phyloP scores from a whole-genome alignment of 345 rosid species.

The Eucalyptus paniculata region DNA sequence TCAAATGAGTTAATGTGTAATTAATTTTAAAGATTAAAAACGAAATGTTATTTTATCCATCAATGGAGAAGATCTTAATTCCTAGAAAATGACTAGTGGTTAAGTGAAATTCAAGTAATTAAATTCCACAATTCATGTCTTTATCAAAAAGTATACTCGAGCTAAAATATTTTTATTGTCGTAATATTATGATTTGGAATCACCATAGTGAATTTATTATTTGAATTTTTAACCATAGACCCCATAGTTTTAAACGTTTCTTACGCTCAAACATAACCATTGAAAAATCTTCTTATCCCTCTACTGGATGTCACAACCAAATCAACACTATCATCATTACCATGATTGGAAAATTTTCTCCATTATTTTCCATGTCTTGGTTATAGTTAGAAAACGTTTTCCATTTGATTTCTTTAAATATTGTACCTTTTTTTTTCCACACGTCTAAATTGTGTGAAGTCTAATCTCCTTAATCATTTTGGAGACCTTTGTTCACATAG shows the following conservation, averaged over 20 bases:
- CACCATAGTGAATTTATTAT: background rate
- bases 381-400: background rate
- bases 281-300: background rate
- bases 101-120: background rate
- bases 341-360: background rate
- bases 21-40: background rate
- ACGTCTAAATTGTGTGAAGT: background rate
- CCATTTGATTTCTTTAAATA: background rate
- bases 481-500: background rate
- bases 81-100: background rate
- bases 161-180: background rate
- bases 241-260: background rate
- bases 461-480: background rate
- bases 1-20: background rate
- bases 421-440: background rate
- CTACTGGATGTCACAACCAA: background rate
- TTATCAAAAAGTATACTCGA: background rate
- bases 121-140: background rate
- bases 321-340: background rate
- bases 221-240: background rate
- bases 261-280: background rate
- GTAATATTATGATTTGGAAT: background rate
- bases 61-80: background rate
- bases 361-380: too few relatives aligned
- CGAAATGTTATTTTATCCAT: background rate